phyloP scores from a whole-genome alignment of 257 asterid species.

The Solanum appendiculatum region DNA sequence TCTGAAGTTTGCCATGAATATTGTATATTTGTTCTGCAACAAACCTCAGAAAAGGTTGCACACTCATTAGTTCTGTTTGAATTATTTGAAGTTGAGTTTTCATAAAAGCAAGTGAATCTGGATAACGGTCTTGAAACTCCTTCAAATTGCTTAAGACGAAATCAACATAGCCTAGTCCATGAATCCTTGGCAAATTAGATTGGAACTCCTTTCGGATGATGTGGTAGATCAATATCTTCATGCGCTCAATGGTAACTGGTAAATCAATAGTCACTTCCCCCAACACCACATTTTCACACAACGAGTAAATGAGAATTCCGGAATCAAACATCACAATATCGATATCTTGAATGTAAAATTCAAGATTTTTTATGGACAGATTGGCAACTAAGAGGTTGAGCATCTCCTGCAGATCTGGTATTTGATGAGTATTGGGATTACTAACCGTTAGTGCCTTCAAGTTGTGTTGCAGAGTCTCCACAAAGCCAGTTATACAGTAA shows the following conservation, averaged over 20 bases:
- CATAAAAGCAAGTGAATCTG: not conserved
- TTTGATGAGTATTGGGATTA: not conserved
- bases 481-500: not conserved
- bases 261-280: not conserved
- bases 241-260: rapidly evolving
- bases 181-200: not conserved
- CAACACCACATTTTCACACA: not conserved
- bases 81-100: not conserved
- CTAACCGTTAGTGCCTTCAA: not conserved
- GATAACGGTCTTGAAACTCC: not conserved
- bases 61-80: not conserved
- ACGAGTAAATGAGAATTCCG: not conserved
- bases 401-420: rapidly evolving
- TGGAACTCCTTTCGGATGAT: not conserved
- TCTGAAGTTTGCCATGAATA: not conserved
- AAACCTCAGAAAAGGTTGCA: not conserved
- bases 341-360: not conserved
- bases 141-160: not conserved
- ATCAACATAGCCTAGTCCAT: not conserved
- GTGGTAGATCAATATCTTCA: not conserved
- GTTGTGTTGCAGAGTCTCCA: not conserved
- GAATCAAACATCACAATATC: not conserved
- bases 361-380: not conserved
- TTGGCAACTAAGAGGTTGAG: not conserved
- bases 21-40: not conserved